Percentiles rank a stretch among this genome's conserved stretches.
Conservation (phyloP, 2,329 filamentous ascomycete species). For the Hirsutella minnesotensis region DNA sequence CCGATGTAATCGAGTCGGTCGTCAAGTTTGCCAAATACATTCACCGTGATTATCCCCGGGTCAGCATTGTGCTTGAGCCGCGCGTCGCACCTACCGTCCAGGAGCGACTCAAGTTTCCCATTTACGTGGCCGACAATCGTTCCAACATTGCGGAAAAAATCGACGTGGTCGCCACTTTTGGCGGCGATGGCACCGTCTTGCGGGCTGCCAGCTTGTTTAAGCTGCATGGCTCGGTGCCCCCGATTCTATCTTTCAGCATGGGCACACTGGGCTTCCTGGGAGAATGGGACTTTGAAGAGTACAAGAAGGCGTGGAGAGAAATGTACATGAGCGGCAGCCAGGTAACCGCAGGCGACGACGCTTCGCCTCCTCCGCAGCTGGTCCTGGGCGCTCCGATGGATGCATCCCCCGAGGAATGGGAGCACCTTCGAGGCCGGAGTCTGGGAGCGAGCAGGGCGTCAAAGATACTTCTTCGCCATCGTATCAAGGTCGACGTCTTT, state of each 20-base stretch:
- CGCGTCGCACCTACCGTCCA: constrained; percentile 63
- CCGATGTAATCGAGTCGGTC: constrained; percentile 39
- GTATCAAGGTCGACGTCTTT: constrained; percentile 77
- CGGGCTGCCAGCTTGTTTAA: constrained; percentile 49
- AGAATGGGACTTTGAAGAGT: constrained; percentile 91
- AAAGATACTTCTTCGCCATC: constrained; percentile 74
- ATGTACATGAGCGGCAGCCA: constrained; percentile 70
- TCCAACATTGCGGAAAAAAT: constrained; percentile 62
- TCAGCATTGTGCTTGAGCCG: constrained; percentile 75
- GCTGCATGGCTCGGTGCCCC: constrained; percentile 68
- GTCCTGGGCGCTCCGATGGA: constrained; percentile 14
- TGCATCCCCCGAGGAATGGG: constrained; percentile 43
- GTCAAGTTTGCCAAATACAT: constrained; percentile 58
- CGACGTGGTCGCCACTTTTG: constrained; percentile 80
- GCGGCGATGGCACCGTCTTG: constrained; percentile 53
- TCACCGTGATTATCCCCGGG: constrained; percentile 63
- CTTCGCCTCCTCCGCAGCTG: constrained; percentile 15
- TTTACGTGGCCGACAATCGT: constrained; percentile 47
- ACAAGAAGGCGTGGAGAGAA: constrained; percentile 84
- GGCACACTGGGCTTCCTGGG: constrained; percentile 89
- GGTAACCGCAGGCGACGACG: constrained; percentile 33
- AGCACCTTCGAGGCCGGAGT: constrained; percentile 63
- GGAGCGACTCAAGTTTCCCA: constrained; percentile 56
- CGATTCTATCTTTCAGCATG: constrained; percentile 92
- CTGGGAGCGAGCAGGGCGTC: constrained; percentile 65